These are phyloP conservation scores for Gymnopilus dilepis DNA, from an alignment of 768 basidiomycete genomes.

Conservation along the genomic window DNA sequence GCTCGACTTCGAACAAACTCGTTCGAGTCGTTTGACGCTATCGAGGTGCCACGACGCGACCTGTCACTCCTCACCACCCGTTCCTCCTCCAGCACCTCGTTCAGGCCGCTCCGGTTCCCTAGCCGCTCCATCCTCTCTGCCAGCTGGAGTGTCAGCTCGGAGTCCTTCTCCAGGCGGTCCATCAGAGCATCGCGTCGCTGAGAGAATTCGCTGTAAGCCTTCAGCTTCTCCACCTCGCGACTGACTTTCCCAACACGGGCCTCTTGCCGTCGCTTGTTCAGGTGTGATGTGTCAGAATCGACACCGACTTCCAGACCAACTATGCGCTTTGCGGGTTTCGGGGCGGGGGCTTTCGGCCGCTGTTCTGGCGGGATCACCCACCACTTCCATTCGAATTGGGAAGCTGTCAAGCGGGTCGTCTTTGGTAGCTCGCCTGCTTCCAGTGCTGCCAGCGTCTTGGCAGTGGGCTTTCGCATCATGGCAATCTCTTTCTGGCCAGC, in stretches of 20 bases:
- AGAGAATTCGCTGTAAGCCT: constrained; percentile 18
- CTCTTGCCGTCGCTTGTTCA: constrained; percentile 58
- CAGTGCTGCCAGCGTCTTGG: constrained; percentile 25
- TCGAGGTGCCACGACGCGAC: not conserved
- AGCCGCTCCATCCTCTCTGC: not conserved
- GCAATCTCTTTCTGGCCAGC: constrained; percentile 45
- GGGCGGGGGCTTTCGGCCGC: constrained; percentile 16
- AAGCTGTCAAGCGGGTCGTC: constrained; percentile 15
- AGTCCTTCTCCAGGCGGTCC: not conserved
- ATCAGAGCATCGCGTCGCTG: constrained; percentile 1
- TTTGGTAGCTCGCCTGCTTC: constrained; percentile 19
- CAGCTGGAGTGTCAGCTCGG: not conserved
- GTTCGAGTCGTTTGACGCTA: not conserved
- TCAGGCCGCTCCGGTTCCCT: not conserved
- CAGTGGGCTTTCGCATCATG: constrained; percentile 42
- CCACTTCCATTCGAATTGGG: constrained; percentile 24
- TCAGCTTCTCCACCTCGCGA: constrained; percentile 46
- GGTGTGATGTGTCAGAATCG: constrained; percentile 57
- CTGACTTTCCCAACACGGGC: constrained; percentile 51
- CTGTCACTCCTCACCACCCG: not conserved
- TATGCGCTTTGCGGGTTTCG: constrained; percentile 39
- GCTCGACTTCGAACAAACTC: not conserved
- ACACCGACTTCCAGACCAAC: constrained; percentile 49
- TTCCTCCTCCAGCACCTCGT: not conserved
- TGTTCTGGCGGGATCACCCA: constrained; percentile 22